Conservation (phyloP, 2,329 filamentous ascomycete genomes). For the Mycogone perniciosa region DNA sequence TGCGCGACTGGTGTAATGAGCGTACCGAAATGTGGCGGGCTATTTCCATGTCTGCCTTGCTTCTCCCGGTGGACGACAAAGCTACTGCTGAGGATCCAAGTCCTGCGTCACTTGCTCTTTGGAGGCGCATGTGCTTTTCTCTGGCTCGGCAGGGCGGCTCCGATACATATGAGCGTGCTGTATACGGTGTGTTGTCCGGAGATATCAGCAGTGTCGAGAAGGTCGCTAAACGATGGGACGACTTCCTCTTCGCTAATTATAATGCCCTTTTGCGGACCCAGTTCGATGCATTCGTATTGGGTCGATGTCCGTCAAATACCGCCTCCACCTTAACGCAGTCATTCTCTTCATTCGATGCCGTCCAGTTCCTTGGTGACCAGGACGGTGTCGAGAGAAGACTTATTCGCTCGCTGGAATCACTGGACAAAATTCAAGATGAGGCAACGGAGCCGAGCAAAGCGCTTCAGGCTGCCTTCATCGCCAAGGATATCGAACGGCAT, state of each 20-base stretch:
- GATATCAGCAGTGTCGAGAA: constrained; percentile 71
- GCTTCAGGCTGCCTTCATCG: constrained; percentile 69
- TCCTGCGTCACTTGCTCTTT: constrained; percentile 52
- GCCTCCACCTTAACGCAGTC: constrained; percentile 50
- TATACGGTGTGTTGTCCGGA: constrained; percentile 85
- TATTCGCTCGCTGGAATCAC: constrained; percentile 53
- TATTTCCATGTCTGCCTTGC: constrained; percentile 68
- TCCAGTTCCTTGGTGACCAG: constrained; percentile 54
- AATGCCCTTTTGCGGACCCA: constrained; percentile 77
- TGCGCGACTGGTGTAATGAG: constrained; percentile 80
- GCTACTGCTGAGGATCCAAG: constrained; percentile 31
- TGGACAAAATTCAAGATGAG: constrained; percentile 50
- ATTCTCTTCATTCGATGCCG: constrained; percentile 58
- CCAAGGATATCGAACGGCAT: constrained; percentile 52
- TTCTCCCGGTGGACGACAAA: constrained; percentile 46
- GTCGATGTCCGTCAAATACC: constrained; percentile 46
- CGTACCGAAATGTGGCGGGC: constrained; percentile 86
- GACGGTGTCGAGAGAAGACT: constrained; percentile 49
- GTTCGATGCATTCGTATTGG: constrained; percentile 65
- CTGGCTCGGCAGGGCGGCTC: constrained; percentile 62
- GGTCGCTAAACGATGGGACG: constrained; percentile 75
- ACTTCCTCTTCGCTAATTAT: constrained; percentile 80
- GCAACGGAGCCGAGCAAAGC: constrained; percentile 63
- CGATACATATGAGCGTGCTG: constrained; percentile 77
- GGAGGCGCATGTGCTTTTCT: constrained; percentile 71